These are phyloP conservation scores for Pseudovirgaria hyperparasitica DNA, from an alignment of 2,329 filamentous ascomycete genomes.

Conservation along the genomic window DNA sequence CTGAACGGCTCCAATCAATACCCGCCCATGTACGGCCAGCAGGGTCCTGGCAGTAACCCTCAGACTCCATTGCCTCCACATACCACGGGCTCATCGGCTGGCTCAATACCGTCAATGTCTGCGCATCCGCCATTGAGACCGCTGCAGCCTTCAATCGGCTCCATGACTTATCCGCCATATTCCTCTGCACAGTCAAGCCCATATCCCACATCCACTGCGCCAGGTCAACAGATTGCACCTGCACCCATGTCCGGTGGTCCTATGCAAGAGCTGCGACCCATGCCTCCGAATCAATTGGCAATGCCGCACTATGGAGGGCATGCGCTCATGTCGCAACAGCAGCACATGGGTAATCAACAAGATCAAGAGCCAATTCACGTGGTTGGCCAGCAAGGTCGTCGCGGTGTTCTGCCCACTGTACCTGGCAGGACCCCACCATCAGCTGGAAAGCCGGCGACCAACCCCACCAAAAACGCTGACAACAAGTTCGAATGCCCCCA, in stretches of 20 bases:
- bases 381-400: conserved; percentile 83
- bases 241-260: conserved; percentile 12
- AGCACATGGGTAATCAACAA: no score
- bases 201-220: conserved; percentile 19
- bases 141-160: conserved; percentile 24
- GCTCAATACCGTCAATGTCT: conserved; percentile 19
- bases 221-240: conserved; percentile 16
- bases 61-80: conserved; percentile 25
- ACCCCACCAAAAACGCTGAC: conserved; percentile 89
- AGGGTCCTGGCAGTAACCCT: conserved; percentile 17
- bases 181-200: conserved; percentile 21
- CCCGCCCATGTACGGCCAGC: conserved; percentile 20
- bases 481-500: conserved; percentile 97
- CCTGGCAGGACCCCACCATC: conserved; percentile 73
- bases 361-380: conserved; percentile 67
- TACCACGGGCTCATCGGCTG: conserved; percentile 20
- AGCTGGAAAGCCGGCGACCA: conserved; percentile 67
- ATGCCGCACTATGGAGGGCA: conserved; percentile 22
- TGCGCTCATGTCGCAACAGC: conserved; percentile 22
- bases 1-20: conserved; percentile 18
- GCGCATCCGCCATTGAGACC: conserved; percentile 23
- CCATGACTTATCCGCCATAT: conserved; percentile 17
- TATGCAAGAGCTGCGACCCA: conserved; percentile 28
- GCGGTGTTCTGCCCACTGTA: conserved; percentile 83
- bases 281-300: conserved; percentile 25